phyloP scores from a whole-genome alignment of 2,329 filamentous ascomycete genomes.

The Ophidiomyces ophidiicola region DNA sequence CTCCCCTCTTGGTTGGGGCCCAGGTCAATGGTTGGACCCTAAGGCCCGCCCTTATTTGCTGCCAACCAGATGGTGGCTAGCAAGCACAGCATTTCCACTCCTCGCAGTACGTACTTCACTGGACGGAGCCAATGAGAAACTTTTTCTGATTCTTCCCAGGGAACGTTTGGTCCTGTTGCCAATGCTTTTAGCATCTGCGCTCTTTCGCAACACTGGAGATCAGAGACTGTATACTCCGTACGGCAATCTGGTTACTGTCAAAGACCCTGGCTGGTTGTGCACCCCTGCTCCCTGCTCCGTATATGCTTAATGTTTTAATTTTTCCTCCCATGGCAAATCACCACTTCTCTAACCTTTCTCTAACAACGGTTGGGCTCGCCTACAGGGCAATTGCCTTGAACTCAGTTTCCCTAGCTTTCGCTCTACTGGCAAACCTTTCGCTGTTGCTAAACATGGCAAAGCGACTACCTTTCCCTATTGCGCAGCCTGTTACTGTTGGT shows the following conservation, averaged over 20 bases:
- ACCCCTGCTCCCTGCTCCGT: neutral
- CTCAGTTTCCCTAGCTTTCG: constrained; percentile 42
- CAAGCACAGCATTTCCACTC: constrained; percentile 46
- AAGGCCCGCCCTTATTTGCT: constrained; percentile 15
- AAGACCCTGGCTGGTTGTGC: constrained; percentile 43
- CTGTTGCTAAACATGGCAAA: constrained; percentile 50
- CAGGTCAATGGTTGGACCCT: too few species aligned
- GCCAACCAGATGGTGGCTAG: constrained; percentile 46
- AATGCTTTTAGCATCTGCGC: constrained; percentile 46
- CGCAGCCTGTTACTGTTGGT: constrained; percentile 48
- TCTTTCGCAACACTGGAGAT: constrained; percentile 45
- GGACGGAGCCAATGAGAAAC: neutral
- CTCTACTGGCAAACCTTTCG: constrained; percentile 43
- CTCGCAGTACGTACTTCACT: constrained; percentile 32
- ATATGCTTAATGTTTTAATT: neutral
- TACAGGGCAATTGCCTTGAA: constrained; percentile 43
- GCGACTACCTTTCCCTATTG: constrained; percentile 42
- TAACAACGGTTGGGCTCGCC: neutral
- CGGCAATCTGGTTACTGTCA: constrained; percentile 36
- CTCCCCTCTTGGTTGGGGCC: too few species aligned
- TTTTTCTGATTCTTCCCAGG: constrained; percentile 17
- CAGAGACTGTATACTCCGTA: constrained; percentile 36
- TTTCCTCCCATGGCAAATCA: neutral
- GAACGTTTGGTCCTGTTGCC: constrained; percentile 44
- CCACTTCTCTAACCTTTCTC: constrained; percentile 1